Evolutionary conservation across 179 eudicot species (phyloP), one percentile per base, ranked within the genome.

Genomic region (Spinacia oleracea): DNA sequence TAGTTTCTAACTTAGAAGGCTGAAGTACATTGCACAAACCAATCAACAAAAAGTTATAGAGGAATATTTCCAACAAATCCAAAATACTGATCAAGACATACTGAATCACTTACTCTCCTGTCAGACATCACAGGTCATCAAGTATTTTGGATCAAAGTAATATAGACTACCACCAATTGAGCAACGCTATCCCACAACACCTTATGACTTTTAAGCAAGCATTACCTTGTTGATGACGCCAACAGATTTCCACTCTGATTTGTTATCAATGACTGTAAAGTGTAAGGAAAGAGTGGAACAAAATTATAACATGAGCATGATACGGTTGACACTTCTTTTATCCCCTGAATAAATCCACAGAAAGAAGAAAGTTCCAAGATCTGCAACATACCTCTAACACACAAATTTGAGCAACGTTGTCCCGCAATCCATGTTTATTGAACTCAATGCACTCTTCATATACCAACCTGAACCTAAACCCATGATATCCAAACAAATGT

Each of bases 401-500:
- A 88, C 97, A 93, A 80, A 96, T 87, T 86, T 96, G 99, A 73
- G 99, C 99, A 81, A 96, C 97, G 86, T 96, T 96, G 85, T 96
- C 93, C 81, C 99, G 90, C 84, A 96, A 92, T 75, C 96, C 94
- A 78, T 88, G 89, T 89, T 89, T 90, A 72, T 82, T 89, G 78
- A 85, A 96, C 86, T 96, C 98, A 83, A 96, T 88, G 77, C 85
- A 82, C 79, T 96, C 99, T 81, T 93, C 97, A 60, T 88, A 88
- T 80, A 91, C 68, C 90, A 96, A 79, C 89, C 87, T 90, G 90
- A 96, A 96, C 84, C 99, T 96, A 77, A 82, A 18, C 77, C 34
- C 75, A 27, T 77, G 72, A 79, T 65, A 63, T 60, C 38, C 20
- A 58, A 73, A 80, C 62, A 71, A 20, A 20, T 67, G 78, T 83